These are phyloP conservation scores for Komagataella ulmi DNA, from an alignment of 805 yeast species.

Conservation along the genomic window DNA sequence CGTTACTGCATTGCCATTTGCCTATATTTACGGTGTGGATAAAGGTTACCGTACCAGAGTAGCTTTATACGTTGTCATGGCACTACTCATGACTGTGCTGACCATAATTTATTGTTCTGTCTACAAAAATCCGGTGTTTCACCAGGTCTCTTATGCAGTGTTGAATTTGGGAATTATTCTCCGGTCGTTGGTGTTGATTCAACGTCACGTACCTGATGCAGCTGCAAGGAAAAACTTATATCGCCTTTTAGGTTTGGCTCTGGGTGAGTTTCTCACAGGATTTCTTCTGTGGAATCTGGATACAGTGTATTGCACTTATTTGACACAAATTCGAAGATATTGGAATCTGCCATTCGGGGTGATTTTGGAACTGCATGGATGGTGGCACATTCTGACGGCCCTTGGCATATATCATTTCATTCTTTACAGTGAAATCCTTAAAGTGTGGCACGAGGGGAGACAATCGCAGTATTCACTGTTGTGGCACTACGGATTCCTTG, in stretches of 20 bases:
- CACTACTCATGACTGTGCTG: constrained; percentile 21
- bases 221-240: constrained; percentile 34
- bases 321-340: constrained; percentile 42
- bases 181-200: constrained; percentile 39
- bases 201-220: constrained; percentile 35
- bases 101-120: constrained; percentile 52
- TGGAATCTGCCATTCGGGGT: constrained; percentile 78
- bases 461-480: constrained; percentile 38
- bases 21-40: constrained; percentile 15
- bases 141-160: constrained; percentile 69
- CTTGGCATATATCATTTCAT: constrained; percentile 74
- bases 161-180: constrained; percentile 55
- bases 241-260: constrained; percentile 44
- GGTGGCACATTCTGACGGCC: constrained; percentile 88
- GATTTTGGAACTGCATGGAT: constrained; percentile 77
- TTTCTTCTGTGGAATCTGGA: constrained; percentile 80
- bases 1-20: constrained; percentile 83
- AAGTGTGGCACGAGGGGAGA: constrained; percentile 43
- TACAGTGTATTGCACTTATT: constrained; percentile 56
- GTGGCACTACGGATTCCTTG: constrained; percentile 43
- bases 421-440: constrained; percentile 60
- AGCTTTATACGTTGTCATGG: constrained; percentile 8
- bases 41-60: constrained; percentile 1
- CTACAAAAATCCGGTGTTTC: constrained; percentile 65
- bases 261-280: constrained; percentile 52